These are phyloP conservation scores for Epichloe glyceriae DNA, from an alignment of 2,329 filamentous ascomycete species.

Conservation along the genomic window DNA sequence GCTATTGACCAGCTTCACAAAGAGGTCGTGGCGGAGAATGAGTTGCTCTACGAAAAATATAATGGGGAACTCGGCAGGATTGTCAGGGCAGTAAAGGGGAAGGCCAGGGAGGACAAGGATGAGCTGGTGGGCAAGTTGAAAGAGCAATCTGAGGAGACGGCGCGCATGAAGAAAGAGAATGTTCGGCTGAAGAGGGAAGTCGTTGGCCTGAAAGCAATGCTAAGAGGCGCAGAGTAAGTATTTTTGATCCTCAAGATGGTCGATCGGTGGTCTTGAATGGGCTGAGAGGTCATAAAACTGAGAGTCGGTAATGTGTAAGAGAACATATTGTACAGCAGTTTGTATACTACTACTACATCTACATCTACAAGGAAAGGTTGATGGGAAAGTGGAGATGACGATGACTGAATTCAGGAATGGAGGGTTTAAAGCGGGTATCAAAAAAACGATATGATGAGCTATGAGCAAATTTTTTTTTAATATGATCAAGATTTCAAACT, in stretches of 20 bases:
- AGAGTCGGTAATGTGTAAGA: background rate
- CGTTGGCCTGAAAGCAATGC: conserved; percentile 48
- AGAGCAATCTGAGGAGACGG: conserved; percentile 65
- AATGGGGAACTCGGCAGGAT: conserved; percentile 84
- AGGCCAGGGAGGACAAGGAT: conserved; percentile 64
- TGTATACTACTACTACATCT: conserved; percentile 2
- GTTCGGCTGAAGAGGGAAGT: conserved; percentile 71
- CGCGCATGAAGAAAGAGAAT: conserved; percentile 73
- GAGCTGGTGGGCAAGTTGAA: conserved; percentile 60
- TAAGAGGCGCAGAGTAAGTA: conserved; percentile 31
- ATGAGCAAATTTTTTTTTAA: background rate
- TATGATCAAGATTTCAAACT: background rate
- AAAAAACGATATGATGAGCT: background rate
- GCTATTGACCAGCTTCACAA: conserved; percentile 82
- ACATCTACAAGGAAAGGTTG: background rate
- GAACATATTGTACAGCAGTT: conserved; percentile 1
- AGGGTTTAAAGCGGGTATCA: background rate
- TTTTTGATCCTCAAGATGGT: conserved; percentile 13
- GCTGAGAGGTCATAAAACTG: background rate
- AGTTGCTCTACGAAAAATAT: conserved; percentile 82
- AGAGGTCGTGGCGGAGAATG: conserved; percentile 80
- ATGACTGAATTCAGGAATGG: background rate
- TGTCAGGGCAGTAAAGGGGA: conserved; percentile 58
- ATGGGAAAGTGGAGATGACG: background rate
- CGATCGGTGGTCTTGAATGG: conserved; percentile 4